phyloP scores from a whole-genome alignment of 78 protist genomes.

The Salpingoeca rosetta region DNA sequence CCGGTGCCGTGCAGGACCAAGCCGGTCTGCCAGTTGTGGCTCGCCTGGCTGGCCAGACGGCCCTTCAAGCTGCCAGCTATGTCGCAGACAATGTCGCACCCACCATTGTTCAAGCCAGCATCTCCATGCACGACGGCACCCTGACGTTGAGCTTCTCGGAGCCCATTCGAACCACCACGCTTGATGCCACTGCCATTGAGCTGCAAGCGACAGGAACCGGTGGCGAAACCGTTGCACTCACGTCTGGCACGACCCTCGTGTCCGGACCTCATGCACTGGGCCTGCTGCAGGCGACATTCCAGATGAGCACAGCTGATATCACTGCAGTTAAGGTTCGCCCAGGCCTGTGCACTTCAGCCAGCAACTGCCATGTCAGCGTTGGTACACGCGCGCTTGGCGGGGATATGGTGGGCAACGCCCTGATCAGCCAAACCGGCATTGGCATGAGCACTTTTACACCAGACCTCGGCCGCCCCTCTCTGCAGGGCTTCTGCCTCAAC shows the following conservation, averaged over 20 bases:
- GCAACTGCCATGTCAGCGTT: too few species aligned
- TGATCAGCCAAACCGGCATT: too few species aligned
- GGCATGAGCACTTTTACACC: neutral
- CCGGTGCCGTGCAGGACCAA: neutral
- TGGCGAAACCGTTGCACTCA: too few species aligned
- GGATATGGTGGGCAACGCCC: too few species aligned
- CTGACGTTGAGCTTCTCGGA: neutral
- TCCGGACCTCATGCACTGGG: too few species aligned
- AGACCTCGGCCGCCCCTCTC: neutral
- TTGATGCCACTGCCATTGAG: neutral
- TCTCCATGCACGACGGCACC: neutral
- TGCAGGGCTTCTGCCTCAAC: neutral
- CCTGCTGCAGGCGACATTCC: too few species aligned
- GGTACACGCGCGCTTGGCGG: too few species aligned
- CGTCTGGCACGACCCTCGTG: too few species aligned
- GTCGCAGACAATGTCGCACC: neutral
- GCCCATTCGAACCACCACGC: neutral
- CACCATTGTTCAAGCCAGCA: neutral
- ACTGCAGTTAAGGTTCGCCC: too few species aligned
- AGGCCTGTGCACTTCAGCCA: too few species aligned
- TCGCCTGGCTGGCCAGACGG: neutral
- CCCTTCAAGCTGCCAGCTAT: neutral
- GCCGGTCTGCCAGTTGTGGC: neutral
- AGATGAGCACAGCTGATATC: too few species aligned
- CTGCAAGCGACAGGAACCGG: too few species aligned